Percentiles rank a stretch among this genome's conserved stretches.
These are phyloP conservation scores for Ascochyta rabiei DNA, from an alignment of 2,329 filamentous ascomycete species.

Conservation along the genomic window DNA sequence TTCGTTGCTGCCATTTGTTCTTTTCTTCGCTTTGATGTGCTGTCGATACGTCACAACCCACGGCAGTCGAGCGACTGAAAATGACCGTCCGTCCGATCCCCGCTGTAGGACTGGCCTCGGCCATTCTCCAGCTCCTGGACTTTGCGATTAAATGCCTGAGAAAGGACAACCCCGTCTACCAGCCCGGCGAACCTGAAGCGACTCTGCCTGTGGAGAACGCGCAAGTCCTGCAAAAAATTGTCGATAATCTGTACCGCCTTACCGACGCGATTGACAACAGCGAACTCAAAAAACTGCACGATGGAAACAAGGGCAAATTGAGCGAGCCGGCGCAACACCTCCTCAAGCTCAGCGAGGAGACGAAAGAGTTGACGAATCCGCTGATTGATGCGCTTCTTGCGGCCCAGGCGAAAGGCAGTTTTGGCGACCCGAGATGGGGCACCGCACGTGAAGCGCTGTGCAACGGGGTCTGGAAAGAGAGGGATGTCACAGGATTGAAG, in stretches of 20 bases:
- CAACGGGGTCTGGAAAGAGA: slow-evolving; percentile 45
- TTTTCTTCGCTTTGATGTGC: slow-evolving; percentile 15
- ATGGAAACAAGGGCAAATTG: slow-evolving; percentile 30
- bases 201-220: slow-evolving; percentile 26
- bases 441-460: slow-evolving; percentile 33
- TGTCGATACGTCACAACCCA: background rate
- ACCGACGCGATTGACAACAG: slow-evolving; percentile 25
- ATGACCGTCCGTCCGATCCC: slow-evolving; percentile 24
- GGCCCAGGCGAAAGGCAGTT: slow-evolving; percentile 28
- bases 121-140: slow-evolving; percentile 30
- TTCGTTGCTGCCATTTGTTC: slow-evolving; percentile 8
- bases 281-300: slow-evolving; percentile 27
- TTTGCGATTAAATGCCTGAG: slow-evolving; percentile 31
- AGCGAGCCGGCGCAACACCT: slow-evolving; percentile 36
- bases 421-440: slow-evolving; percentile 28
- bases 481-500: slow-evolving; percentile 33
- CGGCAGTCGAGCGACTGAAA: too few relatives aligned
- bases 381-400: slow-evolving; percentile 30
- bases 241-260: slow-evolving; percentile 33
- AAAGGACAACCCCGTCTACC: slow-evolving; percentile 33
- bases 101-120: slow-evolving; percentile 27
- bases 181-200: slow-evolving; percentile 17
- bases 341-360: slow-evolving; percentile 33
- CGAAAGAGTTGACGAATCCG: slow-evolving; percentile 24
- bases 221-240: slow-evolving; percentile 27